phyloP scores from a whole-genome alignment of 179 eudicot species.

The Silene coronaria region DNA sequence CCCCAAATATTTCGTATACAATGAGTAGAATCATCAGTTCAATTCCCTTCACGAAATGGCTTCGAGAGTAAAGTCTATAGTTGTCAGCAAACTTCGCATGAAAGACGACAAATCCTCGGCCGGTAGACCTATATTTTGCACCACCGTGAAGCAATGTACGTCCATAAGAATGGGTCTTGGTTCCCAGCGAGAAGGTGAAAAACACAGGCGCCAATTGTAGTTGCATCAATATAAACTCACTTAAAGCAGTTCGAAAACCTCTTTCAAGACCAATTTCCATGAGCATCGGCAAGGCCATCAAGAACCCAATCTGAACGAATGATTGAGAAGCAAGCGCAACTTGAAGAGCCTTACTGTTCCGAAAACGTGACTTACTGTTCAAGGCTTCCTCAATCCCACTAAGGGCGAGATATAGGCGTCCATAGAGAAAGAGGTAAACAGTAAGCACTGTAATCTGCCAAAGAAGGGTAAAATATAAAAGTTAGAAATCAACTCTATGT shows the following conservation, averaged over 20 bases:
- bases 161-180: slow-evolving; percentile 82
- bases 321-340: slow-evolving; percentile 92
- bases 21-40: slow-evolving; percentile 83
- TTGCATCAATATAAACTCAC: slow-evolving; percentile 81
- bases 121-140: slow-evolving; percentile 80
- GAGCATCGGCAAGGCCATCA: slow-evolving; percentile 94
- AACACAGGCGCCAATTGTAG: slow-evolving; percentile 83
- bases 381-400: slow-evolving; percentile 78
- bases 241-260: slow-evolving; percentile 79
- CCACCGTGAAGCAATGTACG: slow-evolving; percentile 90
- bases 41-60: slow-evolving; percentile 90
- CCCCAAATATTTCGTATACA: slow-evolving; percentile 73
- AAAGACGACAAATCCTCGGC: slow-evolving; percentile 90
- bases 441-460: slow-evolving; percentile 85
- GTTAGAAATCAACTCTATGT: slow-evolving; percentile 3
- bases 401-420: slow-evolving; percentile 82
- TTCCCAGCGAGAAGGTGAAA: slow-evolving; percentile 86
- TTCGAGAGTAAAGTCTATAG: slow-evolving; percentile 87
- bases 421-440: slow-evolving; percentile 79
- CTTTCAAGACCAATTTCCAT: slow-evolving; percentile 93
- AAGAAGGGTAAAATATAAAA: slow-evolving; percentile 10
- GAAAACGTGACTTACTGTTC: slow-evolving; percentile 40
- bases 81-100: slow-evolving; percentile 93
- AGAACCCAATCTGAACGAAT: slow-evolving; percentile 81
- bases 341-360: slow-evolving; percentile 64